These are phyloP conservation scores for Lantana camara DNA, from an alignment of 257 asterid species.

Conservation along the genomic window DNA sequence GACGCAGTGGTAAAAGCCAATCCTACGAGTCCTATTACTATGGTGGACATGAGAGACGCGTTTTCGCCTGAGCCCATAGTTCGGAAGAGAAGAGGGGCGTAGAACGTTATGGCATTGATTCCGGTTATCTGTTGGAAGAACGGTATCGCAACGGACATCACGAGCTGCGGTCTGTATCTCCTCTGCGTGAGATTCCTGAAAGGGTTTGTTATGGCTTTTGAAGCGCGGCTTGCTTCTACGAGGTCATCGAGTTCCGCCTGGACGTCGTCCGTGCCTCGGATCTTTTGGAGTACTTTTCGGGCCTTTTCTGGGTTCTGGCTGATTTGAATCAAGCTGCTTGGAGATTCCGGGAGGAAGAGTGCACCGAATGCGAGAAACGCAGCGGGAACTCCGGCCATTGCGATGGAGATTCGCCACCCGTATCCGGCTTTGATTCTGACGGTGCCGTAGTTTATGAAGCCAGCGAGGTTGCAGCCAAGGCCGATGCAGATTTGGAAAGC, in stretches of 20 bases:
- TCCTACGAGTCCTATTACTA: conserved; percentile 3
- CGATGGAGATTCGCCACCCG: conserved; percentile 19
- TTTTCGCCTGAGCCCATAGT: conserved; percentile 19
- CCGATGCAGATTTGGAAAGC: conserved; percentile 51
- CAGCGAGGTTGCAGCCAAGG: conserved; percentile 42
- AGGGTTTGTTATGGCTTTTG: conserved; percentile 19
- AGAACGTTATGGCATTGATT: conserved; percentile 9
- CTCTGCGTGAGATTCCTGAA: conserved; percentile 14
- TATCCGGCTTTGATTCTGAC: conserved; percentile 18
- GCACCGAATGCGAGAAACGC: conserved; percentile 12
- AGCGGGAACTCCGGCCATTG: conserved; percentile 22
- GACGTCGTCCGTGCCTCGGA: conserved; percentile 22
- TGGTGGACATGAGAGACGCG: conserved; percentile 20
- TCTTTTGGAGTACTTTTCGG: not conserved
- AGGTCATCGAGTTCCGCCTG: conserved; percentile 17
- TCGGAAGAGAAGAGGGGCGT: conserved; percentile 6
- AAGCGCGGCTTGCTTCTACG: conserved; percentile 11
- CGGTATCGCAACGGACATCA: conserved; percentile 21
- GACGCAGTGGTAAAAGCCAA: not conserved
- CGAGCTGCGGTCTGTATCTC: conserved; percentile 18
- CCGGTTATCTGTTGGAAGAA: conserved; percentile 21
- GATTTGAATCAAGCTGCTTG: conserved; percentile 15
- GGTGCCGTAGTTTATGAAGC: conserved; percentile 40
- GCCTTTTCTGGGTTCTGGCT: not conserved
- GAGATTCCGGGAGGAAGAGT: conserved; percentile 21